Conservation (phyloP, 225 moss, liverwort and hornwort species). For the Sphagnum contortum region DNA sequence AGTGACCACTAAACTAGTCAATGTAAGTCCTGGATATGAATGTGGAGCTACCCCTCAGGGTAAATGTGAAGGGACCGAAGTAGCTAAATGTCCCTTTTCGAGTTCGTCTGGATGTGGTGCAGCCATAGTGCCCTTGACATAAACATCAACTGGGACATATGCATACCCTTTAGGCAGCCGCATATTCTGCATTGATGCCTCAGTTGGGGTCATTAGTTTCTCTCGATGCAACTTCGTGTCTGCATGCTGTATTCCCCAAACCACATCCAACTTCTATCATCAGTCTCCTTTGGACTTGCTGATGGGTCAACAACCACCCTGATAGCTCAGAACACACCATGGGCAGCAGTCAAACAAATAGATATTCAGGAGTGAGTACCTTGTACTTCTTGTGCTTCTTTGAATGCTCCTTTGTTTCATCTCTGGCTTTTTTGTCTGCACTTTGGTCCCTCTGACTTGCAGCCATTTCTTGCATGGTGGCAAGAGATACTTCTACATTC, state of each 20-base stretch:
- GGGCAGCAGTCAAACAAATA: no score
- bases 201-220: conserved; percentile 62
- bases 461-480: conserved; percentile 26
- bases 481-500: conserved; percentile 29
- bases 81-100: conserved; percentile 20
- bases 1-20: conserved; percentile 20
- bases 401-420: conserved; percentile 34
- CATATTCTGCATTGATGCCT: conserved; percentile 58
- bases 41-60: conserved; percentile 3
- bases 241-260: conserved; percentile 32
- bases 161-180: conserved; percentile 66
- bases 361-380: not conserved
- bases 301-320: no score
- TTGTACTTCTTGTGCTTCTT: conserved; percentile 53
- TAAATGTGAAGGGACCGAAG: conserved; percentile 12
- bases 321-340: no score
- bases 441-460: conserved; percentile 14
- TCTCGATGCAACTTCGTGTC: conserved; percentile 57
- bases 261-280: not conserved
- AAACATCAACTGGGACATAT: conserved; percentile 63
- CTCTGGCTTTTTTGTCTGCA: conserved; percentile 20
- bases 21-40: conserved; percentile 14
- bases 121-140: conserved; percentile 51
- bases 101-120: conserved; percentile 20
- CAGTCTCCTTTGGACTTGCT: no score